Conservation (phyloP, 192 early-diverging fungal genomes). For the Piromyces finnis region DNA sequence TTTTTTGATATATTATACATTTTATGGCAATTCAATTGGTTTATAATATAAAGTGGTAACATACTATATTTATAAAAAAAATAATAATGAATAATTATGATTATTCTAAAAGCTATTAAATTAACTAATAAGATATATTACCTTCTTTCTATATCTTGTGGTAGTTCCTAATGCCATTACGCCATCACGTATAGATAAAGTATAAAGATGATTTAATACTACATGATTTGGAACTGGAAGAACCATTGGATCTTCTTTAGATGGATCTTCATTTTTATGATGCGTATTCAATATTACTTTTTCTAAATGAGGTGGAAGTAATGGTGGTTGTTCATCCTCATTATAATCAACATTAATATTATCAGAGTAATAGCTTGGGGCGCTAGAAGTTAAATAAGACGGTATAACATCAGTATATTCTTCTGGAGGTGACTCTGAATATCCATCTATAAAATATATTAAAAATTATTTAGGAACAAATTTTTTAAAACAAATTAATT, state of each 20-base stretch:
- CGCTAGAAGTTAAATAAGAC: constrained; percentile 8
- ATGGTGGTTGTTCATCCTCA: constrained; percentile 48
- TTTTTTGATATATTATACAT: no score
- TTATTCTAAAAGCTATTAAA: no score
- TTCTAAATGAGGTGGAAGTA: constrained; percentile 78
- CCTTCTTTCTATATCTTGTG: constrained; percentile 83
- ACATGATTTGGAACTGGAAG: constrained; percentile 85
- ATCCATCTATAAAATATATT: not conserved
- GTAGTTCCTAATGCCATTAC: constrained; percentile 88
- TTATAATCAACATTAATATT: constrained; percentile 3
- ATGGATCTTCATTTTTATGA: constrained; percentile 18
- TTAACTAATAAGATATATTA: not conserved
- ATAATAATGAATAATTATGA: no score
- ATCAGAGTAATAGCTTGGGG: not conserved
- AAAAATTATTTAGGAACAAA: no score
- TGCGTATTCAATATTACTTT: constrained; percentile 67
- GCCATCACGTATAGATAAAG: constrained; percentile 83
- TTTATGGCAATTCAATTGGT: not conserved
- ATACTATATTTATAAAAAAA: not conserved
- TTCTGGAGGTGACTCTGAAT: constrained; percentile 39
- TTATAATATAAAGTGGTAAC: not conserved
- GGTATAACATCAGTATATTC: constrained; percentile 42
- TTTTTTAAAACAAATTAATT: no score
- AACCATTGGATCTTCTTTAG: constrained; percentile 55
- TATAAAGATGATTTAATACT: constrained; percentile 86